Evolutionary conservation across 352 stramenopile genomes (phyloP).

Genomic region (Phytophthora pluvialis): DNA sequence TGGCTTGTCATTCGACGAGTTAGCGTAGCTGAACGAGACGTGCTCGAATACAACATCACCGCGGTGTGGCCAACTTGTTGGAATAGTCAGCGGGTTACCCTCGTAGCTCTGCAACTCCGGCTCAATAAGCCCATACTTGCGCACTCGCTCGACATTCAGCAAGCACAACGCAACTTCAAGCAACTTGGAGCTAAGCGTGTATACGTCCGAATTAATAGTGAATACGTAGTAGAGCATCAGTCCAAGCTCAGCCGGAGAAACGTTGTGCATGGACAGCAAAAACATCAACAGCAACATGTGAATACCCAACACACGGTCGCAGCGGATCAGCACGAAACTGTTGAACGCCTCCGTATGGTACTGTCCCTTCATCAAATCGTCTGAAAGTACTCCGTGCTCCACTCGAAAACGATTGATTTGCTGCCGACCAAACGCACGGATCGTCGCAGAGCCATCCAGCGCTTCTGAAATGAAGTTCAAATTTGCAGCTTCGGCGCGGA

Average conservation of each 20-base stretch:
- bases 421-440: constrained; percentile 42
- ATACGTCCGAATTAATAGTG: constrained; percentile 52
- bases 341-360: constrained; percentile 40
- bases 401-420: constrained; percentile 39
- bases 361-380: constrained; percentile 37
- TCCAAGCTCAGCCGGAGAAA: constrained; percentile 42
- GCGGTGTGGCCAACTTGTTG: constrained; percentile 34
- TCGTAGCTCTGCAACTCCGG: constrained; percentile 32
- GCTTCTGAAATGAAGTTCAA: constrained; percentile 55
- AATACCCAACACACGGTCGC: constrained; percentile 42
- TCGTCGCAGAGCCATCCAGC: constrained; percentile 41
- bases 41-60: constrained; percentile 44
- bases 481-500: constrained; percentile 43
- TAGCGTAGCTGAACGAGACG: constrained; percentile 42
- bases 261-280: constrained; percentile 41
- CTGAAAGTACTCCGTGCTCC: constrained; percentile 41
- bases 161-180: constrained; percentile 36
- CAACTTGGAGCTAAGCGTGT: constrained; percentile 37
- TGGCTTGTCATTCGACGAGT: constrained; percentile 6
- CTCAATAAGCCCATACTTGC: constrained; percentile 48
- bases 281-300: constrained; percentile 47
- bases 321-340: constrained; percentile 45
- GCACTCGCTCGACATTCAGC: constrained; percentile 51
- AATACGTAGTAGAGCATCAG: constrained; percentile 56
- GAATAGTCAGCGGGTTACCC: constrained; percentile 25